Evolutionary conservation across 768 basidiomycete genomes (phyloP).

Genomic region (Mycena epipterygia): DNA sequence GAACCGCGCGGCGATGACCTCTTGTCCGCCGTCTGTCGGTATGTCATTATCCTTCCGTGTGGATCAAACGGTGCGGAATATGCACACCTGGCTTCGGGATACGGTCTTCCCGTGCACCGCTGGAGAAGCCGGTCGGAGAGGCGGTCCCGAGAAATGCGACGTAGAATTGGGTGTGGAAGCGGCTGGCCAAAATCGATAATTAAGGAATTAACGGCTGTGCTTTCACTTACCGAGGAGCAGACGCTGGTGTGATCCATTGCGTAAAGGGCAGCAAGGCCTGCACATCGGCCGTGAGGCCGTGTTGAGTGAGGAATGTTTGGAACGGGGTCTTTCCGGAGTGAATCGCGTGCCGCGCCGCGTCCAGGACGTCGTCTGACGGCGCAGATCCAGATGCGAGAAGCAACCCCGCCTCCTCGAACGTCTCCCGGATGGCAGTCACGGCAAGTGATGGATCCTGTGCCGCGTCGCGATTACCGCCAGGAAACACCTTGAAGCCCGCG

Average conservation of each 20-base stretch:
- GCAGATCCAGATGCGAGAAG: constrained; percentile 62
- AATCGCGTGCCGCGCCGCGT: constrained; percentile 67
- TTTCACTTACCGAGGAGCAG: constrained; percentile 60
- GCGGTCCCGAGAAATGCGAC: constrained; percentile 68
- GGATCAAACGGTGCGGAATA: not conserved
- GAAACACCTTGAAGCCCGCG: constrained; percentile 69
- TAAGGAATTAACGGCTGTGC: not conserved
- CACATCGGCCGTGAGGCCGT: constrained; percentile 60
- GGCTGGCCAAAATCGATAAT: constrained; percentile 54
- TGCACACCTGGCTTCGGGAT: constrained; percentile 69
- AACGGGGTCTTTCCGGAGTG: constrained; percentile 67
- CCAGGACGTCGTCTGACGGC: constrained; percentile 57
- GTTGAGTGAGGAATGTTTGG: constrained; percentile 62
- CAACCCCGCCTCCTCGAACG: constrained; percentile 83
- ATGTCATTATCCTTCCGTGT: not conserved
- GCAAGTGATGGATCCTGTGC: constrained; percentile 68
- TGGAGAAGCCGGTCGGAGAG: constrained; percentile 62
- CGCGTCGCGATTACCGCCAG: constrained; percentile 78
- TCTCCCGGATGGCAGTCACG: constrained; percentile 80
- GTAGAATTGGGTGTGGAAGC: constrained; percentile 81
- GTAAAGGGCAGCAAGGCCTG: constrained; percentile 75
- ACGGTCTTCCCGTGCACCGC: constrained; percentile 67
- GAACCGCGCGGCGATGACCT: constrained; percentile 80
- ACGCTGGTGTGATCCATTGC: constrained; percentile 79
- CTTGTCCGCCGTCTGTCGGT: constrained; percentile 69